phyloP scores from a whole-genome alignment of 768 basidiomycete genomes.

The Podaxis mareebaensis region DNA sequence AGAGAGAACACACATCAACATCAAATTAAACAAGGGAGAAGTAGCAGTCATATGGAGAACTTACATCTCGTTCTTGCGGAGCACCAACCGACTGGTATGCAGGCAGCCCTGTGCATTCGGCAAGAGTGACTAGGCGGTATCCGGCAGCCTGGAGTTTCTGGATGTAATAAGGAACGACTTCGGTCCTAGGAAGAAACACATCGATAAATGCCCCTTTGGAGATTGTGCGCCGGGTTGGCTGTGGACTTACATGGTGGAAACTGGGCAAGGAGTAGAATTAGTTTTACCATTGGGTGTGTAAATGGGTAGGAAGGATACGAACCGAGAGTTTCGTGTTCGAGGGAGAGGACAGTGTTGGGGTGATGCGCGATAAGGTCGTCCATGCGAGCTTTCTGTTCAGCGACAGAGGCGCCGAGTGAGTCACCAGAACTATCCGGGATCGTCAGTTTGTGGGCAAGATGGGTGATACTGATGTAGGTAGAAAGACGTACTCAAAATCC shows the following conservation, averaged over 20 bases:
- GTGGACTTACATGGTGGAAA: conserved; percentile 26
- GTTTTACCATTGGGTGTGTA: neutral
- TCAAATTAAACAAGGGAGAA: neutral
- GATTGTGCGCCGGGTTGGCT: neutral
- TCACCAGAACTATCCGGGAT: conserved; percentile 35
- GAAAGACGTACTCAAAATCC: conserved; percentile 35
- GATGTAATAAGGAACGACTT: conserved; percentile 42
- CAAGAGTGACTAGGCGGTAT: conserved; percentile 42
- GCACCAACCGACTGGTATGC: conserved; percentile 36
- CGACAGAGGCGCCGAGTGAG: conserved; percentile 30
- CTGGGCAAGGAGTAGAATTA: conserved; percentile 6
- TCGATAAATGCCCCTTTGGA: neutral
- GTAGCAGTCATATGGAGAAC: conserved; percentile 12
- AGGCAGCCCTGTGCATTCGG: conserved; percentile 40
- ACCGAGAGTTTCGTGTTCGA: conserved; percentile 42
- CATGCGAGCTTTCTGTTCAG: conserved; percentile 31
- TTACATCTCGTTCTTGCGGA: conserved; percentile 32
- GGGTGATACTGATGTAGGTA: neutral
- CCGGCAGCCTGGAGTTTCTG: conserved; percentile 36
- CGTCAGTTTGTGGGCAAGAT: neutral
- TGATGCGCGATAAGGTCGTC: conserved; percentile 26
- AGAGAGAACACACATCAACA: neutral
- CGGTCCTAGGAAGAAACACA: conserved; percentile 21
- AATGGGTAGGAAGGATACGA: conserved; percentile 12
- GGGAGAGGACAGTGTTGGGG: conserved; percentile 37